phyloP scores from a whole-genome alignment of 176 grass and related monocot genomes.

The Phyllostachys edulis region DNA sequence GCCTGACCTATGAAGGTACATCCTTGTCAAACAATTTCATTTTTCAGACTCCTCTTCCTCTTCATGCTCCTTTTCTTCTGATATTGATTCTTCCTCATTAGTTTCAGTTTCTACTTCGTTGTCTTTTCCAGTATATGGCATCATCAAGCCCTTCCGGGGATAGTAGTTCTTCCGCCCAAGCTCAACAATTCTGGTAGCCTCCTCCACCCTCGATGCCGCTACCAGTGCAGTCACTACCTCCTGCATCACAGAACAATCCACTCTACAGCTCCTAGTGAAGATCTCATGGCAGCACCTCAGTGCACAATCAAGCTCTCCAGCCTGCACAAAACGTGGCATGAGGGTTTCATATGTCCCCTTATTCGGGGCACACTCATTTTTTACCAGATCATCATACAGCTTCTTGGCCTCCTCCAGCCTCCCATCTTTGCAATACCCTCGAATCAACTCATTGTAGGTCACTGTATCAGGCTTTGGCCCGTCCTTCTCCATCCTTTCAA shows the following conservation, averaged over 20 bases:
- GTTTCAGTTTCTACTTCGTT: conserved; percentile 1
- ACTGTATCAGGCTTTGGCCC: conserved; percentile 52
- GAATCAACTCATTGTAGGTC: conserved; percentile 63
- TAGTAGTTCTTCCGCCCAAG: conserved; percentile 46
- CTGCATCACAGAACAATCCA: conserved; percentile 37
- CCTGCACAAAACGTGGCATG: conserved; percentile 37
- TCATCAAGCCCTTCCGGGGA: conserved; percentile 26
- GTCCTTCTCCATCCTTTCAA: conserved; percentile 46
- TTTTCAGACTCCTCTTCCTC: conserved; percentile 2
- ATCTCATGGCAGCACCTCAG: conserved; percentile 47
- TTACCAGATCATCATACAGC: conserved; percentile 49
- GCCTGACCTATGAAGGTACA: conserved; percentile 4
- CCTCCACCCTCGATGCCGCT: conserved; percentile 36
- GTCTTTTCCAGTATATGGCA: neutral
- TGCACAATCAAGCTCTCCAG: conserved; percentile 56
- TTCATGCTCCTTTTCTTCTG: conserved; percentile 18
- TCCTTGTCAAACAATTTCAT: neutral
- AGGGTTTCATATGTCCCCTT: conserved; percentile 51
- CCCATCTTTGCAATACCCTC: conserved; percentile 43
- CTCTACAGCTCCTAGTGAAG: conserved; percentile 20
- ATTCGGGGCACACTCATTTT: conserved; percentile 44
- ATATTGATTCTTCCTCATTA: conserved; percentile 9
- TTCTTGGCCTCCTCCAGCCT: conserved; percentile 53
- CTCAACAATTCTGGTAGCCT: conserved; percentile 45
- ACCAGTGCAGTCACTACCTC: conserved; percentile 53